These are phyloP conservation scores for Allantophomopsis cytisporea DNA, from an alignment of 2,329 filamentous ascomycete genomes.

Conservation along the genomic window DNA sequence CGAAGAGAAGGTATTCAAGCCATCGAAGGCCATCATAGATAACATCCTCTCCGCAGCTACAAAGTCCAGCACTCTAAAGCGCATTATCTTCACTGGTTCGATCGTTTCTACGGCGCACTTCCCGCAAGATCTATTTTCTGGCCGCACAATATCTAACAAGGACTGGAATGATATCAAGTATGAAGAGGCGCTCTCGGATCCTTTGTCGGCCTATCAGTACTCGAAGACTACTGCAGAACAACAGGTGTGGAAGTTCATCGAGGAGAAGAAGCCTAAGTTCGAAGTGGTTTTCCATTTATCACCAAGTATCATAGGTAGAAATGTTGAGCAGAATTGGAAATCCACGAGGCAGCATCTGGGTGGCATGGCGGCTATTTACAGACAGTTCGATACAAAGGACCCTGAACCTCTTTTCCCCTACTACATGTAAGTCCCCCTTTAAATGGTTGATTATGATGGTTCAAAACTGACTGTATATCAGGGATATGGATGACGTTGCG, in stretches of 20 bases:
- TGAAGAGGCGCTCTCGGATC: constrained; percentile 17
- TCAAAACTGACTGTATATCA: neutral
- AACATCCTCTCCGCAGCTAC: neutral
- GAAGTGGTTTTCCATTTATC: constrained; percentile 15
- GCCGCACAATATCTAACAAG: constrained; percentile 30
- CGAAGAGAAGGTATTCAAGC: neutral
- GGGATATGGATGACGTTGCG: constrained; percentile 2
- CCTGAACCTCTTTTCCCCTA: constrained; percentile 1
- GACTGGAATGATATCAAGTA: constrained; percentile 36
- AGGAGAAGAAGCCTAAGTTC: constrained; percentile 35
- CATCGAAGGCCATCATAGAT: neutral
- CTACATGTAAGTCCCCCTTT: constrained; percentile 1
- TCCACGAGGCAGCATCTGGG: constrained; percentile 1
- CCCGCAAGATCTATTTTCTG: neutral
- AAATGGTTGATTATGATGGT: neutral
- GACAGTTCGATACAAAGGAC: neutral
- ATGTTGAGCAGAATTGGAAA: neutral
- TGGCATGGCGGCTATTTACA: constrained; percentile 1
- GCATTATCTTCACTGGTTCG: constrained; percentile 1
- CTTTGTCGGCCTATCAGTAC: neutral
- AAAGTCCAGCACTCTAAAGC: neutral
- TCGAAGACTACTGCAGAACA: constrained; percentile 48
- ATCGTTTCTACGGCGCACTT: constrained; percentile 1
- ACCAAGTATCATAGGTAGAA: constrained; percentile 1
- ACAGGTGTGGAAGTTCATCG: constrained; percentile 46